phyloP scores from a whole-genome alignment of 345 rosid species.

The Draba incana region DNA sequence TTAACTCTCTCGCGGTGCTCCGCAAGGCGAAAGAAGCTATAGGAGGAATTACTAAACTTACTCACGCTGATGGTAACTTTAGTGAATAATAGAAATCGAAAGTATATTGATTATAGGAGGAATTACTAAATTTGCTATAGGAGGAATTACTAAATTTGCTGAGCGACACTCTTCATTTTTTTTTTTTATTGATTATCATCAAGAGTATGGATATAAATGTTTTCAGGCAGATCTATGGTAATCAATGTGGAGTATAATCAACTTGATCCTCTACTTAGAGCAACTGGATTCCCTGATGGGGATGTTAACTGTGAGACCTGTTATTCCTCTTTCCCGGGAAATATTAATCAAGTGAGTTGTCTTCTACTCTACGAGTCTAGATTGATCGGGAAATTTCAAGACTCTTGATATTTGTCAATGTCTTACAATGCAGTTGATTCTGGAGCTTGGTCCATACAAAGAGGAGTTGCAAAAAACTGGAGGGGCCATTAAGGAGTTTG shows the following conservation, averaged over 20 bases:
- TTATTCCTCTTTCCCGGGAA: conserved; percentile 97
- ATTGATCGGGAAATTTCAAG: not conserved
- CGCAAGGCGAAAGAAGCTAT: conserved; percentile 99
- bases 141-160: too few relatives aligned
- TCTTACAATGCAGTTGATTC: conserved; percentile 63
- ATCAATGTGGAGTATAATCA: conserved; percentile 98
- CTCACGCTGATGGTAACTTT: conserved; percentile 78
- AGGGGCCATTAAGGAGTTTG: conserved; percentile 96
- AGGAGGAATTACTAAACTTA: conserved; percentile 92
- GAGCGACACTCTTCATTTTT: not conserved
- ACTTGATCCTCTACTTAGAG: conserved; percentile 95
- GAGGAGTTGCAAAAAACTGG: conserved; percentile 90
- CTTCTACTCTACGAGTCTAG: not conserved
- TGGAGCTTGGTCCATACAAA: conserved; percentile 78
- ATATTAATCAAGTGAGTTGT: conserved; percentile 84
- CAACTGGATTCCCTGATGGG: conserved; percentile 83
- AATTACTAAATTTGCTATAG: too few relatives aligned
- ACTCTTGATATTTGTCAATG: not conserved
- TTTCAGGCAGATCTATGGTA: conserved; percentile 90
- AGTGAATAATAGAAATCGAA: too few relatives aligned
- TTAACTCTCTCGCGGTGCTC: conserved; percentile 96
- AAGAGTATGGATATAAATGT: conserved; percentile 5
- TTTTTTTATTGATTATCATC: not conserved
- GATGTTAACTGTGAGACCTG: conserved; percentile 92
- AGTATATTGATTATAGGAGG: too few relatives aligned